Base-by-base conservation (phyloP, 306 rosid species). In the Hippophae tibetana region DNA sequence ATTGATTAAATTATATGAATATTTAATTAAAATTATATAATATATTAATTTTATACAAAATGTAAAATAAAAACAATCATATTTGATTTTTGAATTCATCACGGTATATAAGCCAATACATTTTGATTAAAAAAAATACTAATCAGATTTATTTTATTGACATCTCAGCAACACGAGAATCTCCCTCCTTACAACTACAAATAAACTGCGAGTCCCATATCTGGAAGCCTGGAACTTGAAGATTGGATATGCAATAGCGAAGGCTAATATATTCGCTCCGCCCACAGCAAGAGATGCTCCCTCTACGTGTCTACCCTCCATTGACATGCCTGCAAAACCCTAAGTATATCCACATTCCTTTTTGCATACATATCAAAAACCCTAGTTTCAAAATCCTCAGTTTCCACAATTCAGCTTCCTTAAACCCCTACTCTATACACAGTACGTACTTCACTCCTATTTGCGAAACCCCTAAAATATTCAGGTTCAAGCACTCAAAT, bases 281-380 rank as follows among this genome's bases (percentile, higher is more conserved):
- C 38, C 38, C 38, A 47, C 12, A 47, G 12, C 61, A n/a, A 80
- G 72, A 60, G 12, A 89, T 89, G 98, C 52, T 76, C 57, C 81
- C 95, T 58, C 72, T 83, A 60, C 74, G 59, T 7, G 57, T 76
- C 76, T 60, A 52, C 66, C 67, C 80, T 13, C 68, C 83, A 13
- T 71, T 72, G 2, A 74, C 86, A 12, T 76, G 84, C 43, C 63
- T 77, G 51, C 79, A 74, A 70, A 75, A 61, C 74, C 76, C 74
- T 38, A 63, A 58, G 58, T 53, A 60, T 13, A 59, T 54, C 58
- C 68, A 56, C 8, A 42, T 76, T 57, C 87, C 52, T 44, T 48
- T 74, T 76, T 71, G 58, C 67, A 68, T 72, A 54, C 69, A 77
- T 74, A 3, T 58, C 65, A 43, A 53, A 64, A 61, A 0, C 71